Conservation (phyloP, 495 filamentous ascomycete genomes). For the Aspergillus mulundensis region DNA sequence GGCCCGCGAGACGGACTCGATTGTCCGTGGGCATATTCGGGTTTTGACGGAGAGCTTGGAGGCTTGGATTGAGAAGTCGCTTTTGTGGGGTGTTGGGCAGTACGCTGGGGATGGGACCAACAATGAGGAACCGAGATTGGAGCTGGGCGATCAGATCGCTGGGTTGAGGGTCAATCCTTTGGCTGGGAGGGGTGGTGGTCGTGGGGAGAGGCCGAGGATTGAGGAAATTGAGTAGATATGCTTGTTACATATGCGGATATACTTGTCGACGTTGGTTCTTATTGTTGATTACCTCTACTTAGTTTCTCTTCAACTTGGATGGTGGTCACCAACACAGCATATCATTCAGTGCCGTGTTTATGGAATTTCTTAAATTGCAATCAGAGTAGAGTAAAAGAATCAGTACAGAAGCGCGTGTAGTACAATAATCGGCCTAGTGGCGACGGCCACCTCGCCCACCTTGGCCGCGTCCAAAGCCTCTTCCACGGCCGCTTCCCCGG, state of each 20-base stretch:
- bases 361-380: not conserved
- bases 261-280: too few relatives aligned
- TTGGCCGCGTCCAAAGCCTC: conserved; percentile 14
- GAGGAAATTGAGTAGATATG: conserved; percentile 50
- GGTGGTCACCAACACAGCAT: not conserved
- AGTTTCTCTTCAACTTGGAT: not conserved
- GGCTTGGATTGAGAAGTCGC: conserved; percentile 60
- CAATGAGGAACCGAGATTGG: conserved; percentile 22
- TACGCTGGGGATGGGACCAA: conserved; percentile 19
- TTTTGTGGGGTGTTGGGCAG: conserved; percentile 40
- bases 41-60: conserved; percentile 69
- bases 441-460: conserved; percentile 7
- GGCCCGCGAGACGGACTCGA: conserved; percentile 63
- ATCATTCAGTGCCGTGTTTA: not conserved
- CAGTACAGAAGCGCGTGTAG: too few relatives aligned
- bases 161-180: conserved; percentile 35
- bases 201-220: conserved; percentile 33
- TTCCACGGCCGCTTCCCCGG: conserved; percentile 16
- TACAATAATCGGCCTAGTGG: not conserved
- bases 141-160: conserved; percentile 37
- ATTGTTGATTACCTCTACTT: too few relatives aligned
- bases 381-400: not conserved
- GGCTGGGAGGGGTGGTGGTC: conserved; percentile 26
- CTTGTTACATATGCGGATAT: not conserved
- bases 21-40: conserved; percentile 68